Evolutionary conservation across 2,329 filamentous ascomycete genomes (phyloP).

Genomic region (Epicoccum nigrum): DNA sequence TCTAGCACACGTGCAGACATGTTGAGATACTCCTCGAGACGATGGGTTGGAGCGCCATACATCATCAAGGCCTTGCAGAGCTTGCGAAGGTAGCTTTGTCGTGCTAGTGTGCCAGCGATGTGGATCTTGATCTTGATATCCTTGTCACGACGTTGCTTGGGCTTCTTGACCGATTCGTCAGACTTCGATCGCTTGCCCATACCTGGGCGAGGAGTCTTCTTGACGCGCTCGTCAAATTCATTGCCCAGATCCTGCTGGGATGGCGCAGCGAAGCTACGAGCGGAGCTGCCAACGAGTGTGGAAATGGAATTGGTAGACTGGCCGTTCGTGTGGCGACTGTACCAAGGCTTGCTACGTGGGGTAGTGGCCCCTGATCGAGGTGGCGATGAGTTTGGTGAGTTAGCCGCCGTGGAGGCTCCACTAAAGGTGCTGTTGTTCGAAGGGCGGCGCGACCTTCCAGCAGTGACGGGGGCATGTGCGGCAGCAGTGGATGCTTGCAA

Average conservation of each 20-base stretch:
- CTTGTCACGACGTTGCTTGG: conserved; percentile 50
- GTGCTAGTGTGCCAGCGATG: conserved; percentile 72
- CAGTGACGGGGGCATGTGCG: conserved; percentile 13
- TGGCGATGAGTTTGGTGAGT: conserved; percentile 49
- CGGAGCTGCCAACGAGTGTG: conserved; percentile 53
- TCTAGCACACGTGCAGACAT: conserved; percentile 89
- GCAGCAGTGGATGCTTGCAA: conserved; percentile 57
- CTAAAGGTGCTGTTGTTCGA: conserved; percentile 38
- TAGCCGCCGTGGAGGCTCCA: conserved; percentile 42
- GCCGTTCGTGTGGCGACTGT: conserved; percentile 39
- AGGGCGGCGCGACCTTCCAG: conserved; percentile 12
- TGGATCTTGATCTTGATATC: conserved; percentile 66
- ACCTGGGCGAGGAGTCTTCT: conserved; percentile 44
- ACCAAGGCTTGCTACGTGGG: conserved; percentile 49
- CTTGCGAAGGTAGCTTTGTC: conserved; percentile 83
- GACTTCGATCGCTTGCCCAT: conserved; percentile 47
- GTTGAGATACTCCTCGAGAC: conserved; percentile 87
- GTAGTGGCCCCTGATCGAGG: conserved; percentile 52
- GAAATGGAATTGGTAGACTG: conserved; percentile 52
- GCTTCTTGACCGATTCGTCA: conserved; percentile 46
- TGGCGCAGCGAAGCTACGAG: conserved; percentile 50
- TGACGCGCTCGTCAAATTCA: conserved; percentile 50
- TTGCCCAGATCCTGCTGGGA: conserved; percentile 50
- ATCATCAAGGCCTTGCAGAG: conserved; percentile 87
- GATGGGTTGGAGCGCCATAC: conserved; percentile 89